Percentiles rank a stretch among this genome's conserved stretches.
Evolutionary conservation across 1,139 yeast species (phyloP).

Genomic region (Debaryomyces robertsiae): DNA sequence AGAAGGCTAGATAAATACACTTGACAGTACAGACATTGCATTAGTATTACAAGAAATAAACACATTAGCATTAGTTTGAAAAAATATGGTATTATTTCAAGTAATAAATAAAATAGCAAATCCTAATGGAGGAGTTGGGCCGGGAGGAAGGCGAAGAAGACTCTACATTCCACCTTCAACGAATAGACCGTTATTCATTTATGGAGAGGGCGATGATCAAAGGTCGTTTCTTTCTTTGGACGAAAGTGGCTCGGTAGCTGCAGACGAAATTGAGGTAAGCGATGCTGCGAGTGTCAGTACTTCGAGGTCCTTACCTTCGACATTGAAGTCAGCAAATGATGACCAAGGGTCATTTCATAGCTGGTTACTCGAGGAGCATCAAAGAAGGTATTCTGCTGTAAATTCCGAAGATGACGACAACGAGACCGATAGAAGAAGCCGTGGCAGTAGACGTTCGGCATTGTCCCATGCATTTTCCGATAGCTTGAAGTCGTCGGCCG

Average conservation of each 20-base stretch:
- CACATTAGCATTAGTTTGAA: not conserved
- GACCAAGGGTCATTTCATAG: slow-evolving; percentile 55
- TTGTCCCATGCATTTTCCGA: slow-evolving; percentile 11
- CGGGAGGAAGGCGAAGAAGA: slow-evolving; percentile 45
- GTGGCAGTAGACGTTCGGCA: slow-evolving; percentile 15
- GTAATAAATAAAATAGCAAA: slow-evolving; percentile 46
- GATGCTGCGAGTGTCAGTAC: slow-evolving; percentile 57
- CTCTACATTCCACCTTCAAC: slow-evolving; percentile 74
- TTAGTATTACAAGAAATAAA: too few relatives aligned
- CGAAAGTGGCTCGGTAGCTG: slow-evolving; percentile 45
- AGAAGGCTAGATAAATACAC: too few relatives aligned
- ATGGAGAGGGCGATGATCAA: slow-evolving; percentile 64
- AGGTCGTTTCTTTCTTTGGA: slow-evolving; percentile 59
- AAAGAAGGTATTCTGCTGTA: slow-evolving; percentile 51
- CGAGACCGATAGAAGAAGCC: slow-evolving; percentile 16
- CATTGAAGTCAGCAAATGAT: slow-evolving; percentile 52
- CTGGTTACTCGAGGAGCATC: slow-evolving; percentile 73
- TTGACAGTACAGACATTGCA: too few relatives aligned
- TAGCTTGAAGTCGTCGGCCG: slow-evolving; percentile 8
- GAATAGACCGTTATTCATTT: slow-evolving; percentile 63
- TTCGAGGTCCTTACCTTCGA: slow-evolving; percentile 65
- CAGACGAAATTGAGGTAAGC: slow-evolving; percentile 43
- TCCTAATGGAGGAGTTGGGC: slow-evolving; percentile 39
- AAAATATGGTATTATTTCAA: slow-evolving; percentile 47
- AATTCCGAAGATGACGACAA: slow-evolving; percentile 33